Evolutionary conservation across 2,329 filamentous ascomycete species (phyloP), one percentile per base, ranked within the genome.

Genomic region (Aspergillus transmontanensis): DNA sequence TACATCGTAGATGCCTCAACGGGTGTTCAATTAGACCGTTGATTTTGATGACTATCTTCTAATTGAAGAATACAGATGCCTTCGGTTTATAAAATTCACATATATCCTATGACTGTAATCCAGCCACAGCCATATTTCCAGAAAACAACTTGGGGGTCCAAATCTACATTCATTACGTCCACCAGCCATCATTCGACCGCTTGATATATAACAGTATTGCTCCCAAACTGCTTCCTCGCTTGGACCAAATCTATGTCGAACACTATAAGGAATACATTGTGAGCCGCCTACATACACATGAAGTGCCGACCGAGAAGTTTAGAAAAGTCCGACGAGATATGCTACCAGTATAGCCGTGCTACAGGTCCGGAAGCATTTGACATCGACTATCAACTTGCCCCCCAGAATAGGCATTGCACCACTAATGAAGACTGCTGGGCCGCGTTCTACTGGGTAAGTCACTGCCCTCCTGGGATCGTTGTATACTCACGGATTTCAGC

Each of bases 221-320:
- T 6, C 62, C 66, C 2, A 67, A 78, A 51, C 71, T 81, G 34
- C 62, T 76, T 6, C 65, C 73, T 21, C 73, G 75, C 6, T 80
- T 79, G 63, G 80, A 82, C 48, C 76, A 78, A 2, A 68, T 74
- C 43, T 82, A 79, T 57, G 72, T 80, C 30, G 73, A 78, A 56
- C 73, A 80, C 69, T 79, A 80, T 68, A 77, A 80, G 61, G 77
- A 76, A 60, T 77, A 80, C 70, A 80, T 77, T 59, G 76, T 72
- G 1, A 79, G 79, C 14, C 76, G 79, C 36, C 70, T 80, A 5
- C 74, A 79, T 57, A 80, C 77, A 1, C 79, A 81, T 51, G 78
- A 82, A 69, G 68, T 79, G 9, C 77, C 76, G 10, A 80, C 79
- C 36, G 74, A 78, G 58, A 72, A 76, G 7, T 79, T 75, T 60